Evolutionary conservation across 1,139 yeast species (phyloP).

Genomic region (Lodderomyces beijingensis): DNA sequence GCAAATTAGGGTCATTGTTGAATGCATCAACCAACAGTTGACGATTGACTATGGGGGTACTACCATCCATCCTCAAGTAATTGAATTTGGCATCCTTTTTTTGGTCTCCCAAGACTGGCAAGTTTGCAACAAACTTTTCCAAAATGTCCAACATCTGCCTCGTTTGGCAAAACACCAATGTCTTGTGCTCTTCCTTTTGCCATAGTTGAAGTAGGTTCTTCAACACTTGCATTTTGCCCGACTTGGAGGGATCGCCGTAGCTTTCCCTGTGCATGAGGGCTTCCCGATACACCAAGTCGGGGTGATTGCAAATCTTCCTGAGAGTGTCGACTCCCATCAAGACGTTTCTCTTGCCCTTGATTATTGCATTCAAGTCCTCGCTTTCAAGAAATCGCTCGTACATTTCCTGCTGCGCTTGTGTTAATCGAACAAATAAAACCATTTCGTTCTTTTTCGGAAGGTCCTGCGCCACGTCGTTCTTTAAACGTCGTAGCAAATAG

Average conservation of each 20-base stretch:
- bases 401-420: constrained; percentile 67
- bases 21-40: constrained; percentile 79
- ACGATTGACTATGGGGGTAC: constrained; percentile 73
- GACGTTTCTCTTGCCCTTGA: constrained; percentile 75
- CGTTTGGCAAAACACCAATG: constrained; percentile 84
- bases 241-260: constrained; percentile 64
- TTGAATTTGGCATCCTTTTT: constrained; percentile 22
- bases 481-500: constrained; percentile 78
- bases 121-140: constrained; percentile 51
- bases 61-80: constrained; percentile 90
- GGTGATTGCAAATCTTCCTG: constrained; percentile 93
- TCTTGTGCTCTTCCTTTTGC: constrained; percentile 73
- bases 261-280: constrained; percentile 37
- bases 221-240: constrained; percentile 91
- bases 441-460: constrained; percentile 90
- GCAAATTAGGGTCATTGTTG: constrained; percentile 54
- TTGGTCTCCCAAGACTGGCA: constrained; percentile 25
- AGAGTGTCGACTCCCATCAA: constrained; percentile 86
- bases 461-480: constrained; percentile 95
- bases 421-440: constrained; percentile 86
- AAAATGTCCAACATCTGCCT: constrained; percentile 89
- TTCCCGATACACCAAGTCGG: constrained; percentile 72
- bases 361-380: constrained; percentile 68
- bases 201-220: constrained; percentile 71
- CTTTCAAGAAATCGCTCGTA: constrained; percentile 73